Evolutionary conservation across 495 filamentous ascomycete genomes (phyloP).

Genomic region (Talaromyces stipitatus): DNA sequence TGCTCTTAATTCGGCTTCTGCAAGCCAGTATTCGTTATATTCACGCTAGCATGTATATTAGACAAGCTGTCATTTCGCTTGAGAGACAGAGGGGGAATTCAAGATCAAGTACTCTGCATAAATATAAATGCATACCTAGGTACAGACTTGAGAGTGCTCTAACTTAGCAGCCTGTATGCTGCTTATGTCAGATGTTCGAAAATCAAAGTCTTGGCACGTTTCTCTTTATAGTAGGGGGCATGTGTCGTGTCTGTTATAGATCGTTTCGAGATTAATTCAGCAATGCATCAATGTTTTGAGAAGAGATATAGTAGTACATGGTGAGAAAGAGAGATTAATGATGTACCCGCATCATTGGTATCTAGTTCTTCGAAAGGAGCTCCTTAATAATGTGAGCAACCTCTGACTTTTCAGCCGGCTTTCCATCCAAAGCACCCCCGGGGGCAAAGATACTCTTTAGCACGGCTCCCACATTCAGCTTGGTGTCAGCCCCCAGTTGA

Average conservation of each 20-base stretch:
- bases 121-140: too few relatives aligned
- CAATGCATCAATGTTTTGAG: not conserved
- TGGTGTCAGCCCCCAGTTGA: slow-evolving; percentile 33
- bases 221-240: too few relatives aligned
- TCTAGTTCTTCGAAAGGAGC: not conserved
- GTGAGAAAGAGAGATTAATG: not conserved
- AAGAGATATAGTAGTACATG: slow-evolving; percentile 4
- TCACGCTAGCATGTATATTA: not conserved
- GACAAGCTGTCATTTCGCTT: too few relatives aligned
- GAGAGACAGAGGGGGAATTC: too few relatives aligned
- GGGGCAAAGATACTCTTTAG: slow-evolving; percentile 41
- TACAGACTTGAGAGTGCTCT: too few relatives aligned
- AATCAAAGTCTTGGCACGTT: too few relatives aligned
- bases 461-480: slow-evolving; percentile 36
- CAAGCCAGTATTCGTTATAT: not conserved
- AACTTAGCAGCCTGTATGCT: too few relatives aligned
- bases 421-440: slow-evolving; percentile 43
- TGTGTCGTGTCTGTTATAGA: not conserved
- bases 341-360: not conserved
- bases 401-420: slow-evolving; percentile 43
- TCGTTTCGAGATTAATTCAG: not conserved
- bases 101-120: too few relatives aligned
- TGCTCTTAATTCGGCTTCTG: slow-evolving; percentile 18
- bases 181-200: too few relatives aligned
- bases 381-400: slow-evolving; percentile 42